These are phyloP conservation scores for Russula earlei DNA, from an alignment of 768 basidiomycete genomes.

Conservation along the genomic window DNA sequence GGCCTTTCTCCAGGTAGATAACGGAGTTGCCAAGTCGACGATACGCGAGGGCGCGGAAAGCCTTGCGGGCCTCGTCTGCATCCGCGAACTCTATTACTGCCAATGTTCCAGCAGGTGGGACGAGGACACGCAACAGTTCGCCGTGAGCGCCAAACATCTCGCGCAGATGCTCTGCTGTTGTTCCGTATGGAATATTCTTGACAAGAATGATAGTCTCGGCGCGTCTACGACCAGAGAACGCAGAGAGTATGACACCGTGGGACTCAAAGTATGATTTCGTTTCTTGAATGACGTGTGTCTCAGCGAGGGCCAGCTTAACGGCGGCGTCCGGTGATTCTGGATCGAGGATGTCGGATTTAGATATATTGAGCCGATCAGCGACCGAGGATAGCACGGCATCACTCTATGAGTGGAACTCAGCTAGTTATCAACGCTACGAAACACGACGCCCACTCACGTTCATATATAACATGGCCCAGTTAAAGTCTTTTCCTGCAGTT, in stretches of 20 bases:
- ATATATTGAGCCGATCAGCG: constrained; percentile 77
- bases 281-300: constrained; percentile 93
- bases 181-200: constrained; percentile 95
- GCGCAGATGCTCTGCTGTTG: constrained; percentile 61
- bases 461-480: constrained; percentile 94
- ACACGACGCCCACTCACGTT: constrained; percentile 58
- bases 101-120: constrained; percentile 90
- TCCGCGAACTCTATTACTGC: constrained; percentile 84
- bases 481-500: constrained; percentile 68
- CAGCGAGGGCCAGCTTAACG: constrained; percentile 91
- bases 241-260: constrained; percentile 55
- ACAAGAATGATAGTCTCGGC: constrained; percentile 83
- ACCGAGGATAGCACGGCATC: constrained; percentile 91
- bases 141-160: constrained; percentile 76
- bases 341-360: constrained; percentile 83
- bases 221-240: constrained; percentile 37
- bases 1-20: constrained; percentile 89
- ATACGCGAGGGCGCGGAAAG: constrained; percentile 79
- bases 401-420: constrained; percentile 41
- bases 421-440: constrained; percentile 17
- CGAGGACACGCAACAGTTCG: constrained; percentile 54
- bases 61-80: constrained; percentile 58
- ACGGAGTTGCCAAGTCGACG: constrained; percentile 81
- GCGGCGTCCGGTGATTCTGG: constrained; percentile 75
- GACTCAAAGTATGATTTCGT: constrained; percentile 85